A percentile compares a stretch with the other conserved stretches of the same genome.
Conservation (phyloP, 2,329 filamentous ascomycete genomes). For the Xylaria sp. region DNA sequence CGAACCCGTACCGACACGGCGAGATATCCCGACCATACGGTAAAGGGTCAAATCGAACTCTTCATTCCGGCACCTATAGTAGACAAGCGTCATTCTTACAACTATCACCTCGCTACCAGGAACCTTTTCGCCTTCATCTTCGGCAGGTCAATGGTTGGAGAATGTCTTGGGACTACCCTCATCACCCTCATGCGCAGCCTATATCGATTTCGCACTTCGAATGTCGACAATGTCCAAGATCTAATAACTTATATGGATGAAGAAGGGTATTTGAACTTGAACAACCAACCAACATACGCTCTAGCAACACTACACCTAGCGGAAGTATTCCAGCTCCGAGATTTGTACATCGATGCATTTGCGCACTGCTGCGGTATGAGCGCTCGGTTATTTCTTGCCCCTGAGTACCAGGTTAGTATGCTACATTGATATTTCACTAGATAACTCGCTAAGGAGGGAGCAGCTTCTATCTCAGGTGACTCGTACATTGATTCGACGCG, state of each 20-base stretch:
- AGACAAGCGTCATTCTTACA: slow-evolving; percentile 65
- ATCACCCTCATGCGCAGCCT: slow-evolving; percentile 74
- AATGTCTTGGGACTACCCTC: slow-evolving; percentile 71
- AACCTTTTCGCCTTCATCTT: slow-evolving; percentile 81
- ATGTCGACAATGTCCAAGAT: slow-evolving; percentile 68
- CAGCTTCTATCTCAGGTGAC: slow-evolving; percentile 65
- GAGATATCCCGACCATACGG: slow-evolving; percentile 48
- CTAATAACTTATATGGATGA: slow-evolving; percentile 74
- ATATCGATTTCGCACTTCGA: slow-evolving; percentile 66
- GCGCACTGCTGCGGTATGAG: slow-evolving; percentile 83
- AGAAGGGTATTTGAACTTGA: slow-evolving; percentile 76
- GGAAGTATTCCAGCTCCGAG: slow-evolving; percentile 70
- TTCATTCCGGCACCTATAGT: slow-evolving; percentile 73
- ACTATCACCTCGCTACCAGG: slow-evolving; percentile 74
- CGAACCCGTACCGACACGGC: slow-evolving; percentile 48
- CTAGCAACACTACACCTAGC: slow-evolving; percentile 75
- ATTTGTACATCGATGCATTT: slow-evolving; percentile 79
- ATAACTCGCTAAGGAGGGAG: slow-evolving; percentile 40
- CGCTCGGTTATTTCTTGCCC: slow-evolving; percentile 64
- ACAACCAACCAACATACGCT: slow-evolving; percentile 73
- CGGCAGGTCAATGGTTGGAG: slow-evolving; percentile 73
- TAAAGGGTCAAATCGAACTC: slow-evolving; percentile 63
- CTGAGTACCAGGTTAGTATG: slow-evolving; percentile 69
- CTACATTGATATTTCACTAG: slow-evolving; percentile 7
- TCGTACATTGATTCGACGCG: slow-evolving; percentile 72